Base-by-base conservation (phyloP, 352 stramenopile genomes). In the Blastocystis sp. region DNA sequence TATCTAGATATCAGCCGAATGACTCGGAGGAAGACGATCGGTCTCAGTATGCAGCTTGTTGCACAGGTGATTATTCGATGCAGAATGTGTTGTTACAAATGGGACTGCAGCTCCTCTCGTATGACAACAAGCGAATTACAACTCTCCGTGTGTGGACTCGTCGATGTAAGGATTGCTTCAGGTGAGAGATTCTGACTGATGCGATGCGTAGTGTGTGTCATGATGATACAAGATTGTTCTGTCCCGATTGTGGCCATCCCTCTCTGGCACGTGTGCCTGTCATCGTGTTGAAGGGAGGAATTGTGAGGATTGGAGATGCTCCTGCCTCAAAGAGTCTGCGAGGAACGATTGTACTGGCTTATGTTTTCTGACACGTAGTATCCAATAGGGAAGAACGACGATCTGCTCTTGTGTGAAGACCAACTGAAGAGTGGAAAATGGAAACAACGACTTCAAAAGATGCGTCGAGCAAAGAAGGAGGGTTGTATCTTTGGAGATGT, bases 51-150 rank as follows among this genome's bases (percentile, higher is more conserved):
- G 77, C 63, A 18, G 66, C 77, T 13, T 77, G 53, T 5, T 88
- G 77, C 47, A 88, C 77, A 9, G 56, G 62, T 26, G 77, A 88
- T 29, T 88, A 59, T n/a, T 9, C 77, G 4, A 77, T 88, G 77
- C 77, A 88, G 77, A 88, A 88, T 43, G 77, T 88, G 18, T 29
- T 77, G 29, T 41, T 88, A 8, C 77, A 88, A 37, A 88, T 88
- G 77, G 66, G 59, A n/a, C 34, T 88, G 39, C 77, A 37, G 43
- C 8, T 88, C 2, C n/a, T 88, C 2, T 64, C 39, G 0, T 79
- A 79, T 43, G 77, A 75, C 37, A 79, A 79, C 50, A 73, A 55
- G 50, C 77, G 55, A 39, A 88, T 88, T 34, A 62, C 62, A 15
- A 47, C 26, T 15, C 47, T 88, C 6, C 39, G 47, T 8, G 29